Evolutionary conservation across 371 early-diverging fungal species (phyloP).

Genomic region (Mitosporidium daphniae): DNA sequence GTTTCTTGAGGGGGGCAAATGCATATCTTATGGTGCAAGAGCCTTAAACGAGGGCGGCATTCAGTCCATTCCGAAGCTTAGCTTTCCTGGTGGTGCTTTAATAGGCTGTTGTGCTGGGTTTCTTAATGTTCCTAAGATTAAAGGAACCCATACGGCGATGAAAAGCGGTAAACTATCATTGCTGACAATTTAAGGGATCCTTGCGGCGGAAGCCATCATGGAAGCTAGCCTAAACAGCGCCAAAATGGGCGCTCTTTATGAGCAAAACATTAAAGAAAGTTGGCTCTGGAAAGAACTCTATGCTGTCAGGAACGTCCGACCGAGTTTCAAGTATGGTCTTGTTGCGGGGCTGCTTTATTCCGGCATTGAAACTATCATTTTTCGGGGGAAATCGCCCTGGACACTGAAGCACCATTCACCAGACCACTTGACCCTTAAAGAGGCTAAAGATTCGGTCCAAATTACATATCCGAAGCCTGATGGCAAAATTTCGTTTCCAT

Average conservation of each 20-base stretch:
- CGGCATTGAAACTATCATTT: constrained; percentile 35
- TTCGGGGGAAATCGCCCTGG: constrained; percentile 60
- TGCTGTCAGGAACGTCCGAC: constrained; percentile 54
- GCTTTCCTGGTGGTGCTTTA: constrained; percentile 73
- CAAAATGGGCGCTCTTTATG: too few relatives aligned
- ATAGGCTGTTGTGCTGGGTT: constrained; percentile 84
- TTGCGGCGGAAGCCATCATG: constrained; percentile 29
- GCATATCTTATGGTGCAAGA: constrained; percentile 67
- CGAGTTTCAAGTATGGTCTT: constrained; percentile 70
- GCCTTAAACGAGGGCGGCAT: constrained; percentile 75
- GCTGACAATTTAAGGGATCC: constrained; percentile 12
- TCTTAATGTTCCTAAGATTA: constrained; percentile 80
- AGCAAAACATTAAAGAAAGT: constrained; percentile 31
- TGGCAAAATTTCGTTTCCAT: constrained; percentile 56
- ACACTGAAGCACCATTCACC: constrained; percentile 53
- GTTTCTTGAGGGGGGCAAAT: constrained; percentile 52
- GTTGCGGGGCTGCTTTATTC: constrained; percentile 47
- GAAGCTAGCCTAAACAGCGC: constrained; percentile 22
- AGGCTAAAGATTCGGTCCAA: constrained; percentile 16
- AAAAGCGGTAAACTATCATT: constrained; percentile 56
- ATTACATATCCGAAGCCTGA: constrained; percentile 92
- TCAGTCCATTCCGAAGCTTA: constrained; percentile 56
- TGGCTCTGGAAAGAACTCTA: constrained; percentile 69
- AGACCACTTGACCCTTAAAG: constrained; percentile 30
- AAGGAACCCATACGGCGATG: constrained; percentile 93